Conservation (phyloP, 495 filamentous ascomycete genomes). For the Hypomontagnella submonticulosa region DNA sequence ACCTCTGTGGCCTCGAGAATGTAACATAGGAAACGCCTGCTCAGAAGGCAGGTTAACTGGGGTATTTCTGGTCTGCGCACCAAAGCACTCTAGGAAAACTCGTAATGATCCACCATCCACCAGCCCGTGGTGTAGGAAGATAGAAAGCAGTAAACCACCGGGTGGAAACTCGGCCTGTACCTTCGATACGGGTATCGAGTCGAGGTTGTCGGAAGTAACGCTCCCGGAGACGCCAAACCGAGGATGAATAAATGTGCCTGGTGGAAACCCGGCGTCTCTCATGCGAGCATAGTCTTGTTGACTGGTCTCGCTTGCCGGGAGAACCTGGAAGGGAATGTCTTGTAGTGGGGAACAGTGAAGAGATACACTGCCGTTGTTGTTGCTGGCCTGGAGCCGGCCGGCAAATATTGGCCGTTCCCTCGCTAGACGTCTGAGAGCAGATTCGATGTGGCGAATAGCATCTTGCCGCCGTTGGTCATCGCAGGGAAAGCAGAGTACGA, state of each 20-base stretch:
- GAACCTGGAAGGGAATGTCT: constrained; percentile 46
- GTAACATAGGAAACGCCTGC: constrained; percentile 40
- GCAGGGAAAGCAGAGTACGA: constrained; percentile 51
- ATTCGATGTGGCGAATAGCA: constrained; percentile 43
- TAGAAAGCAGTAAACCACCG: constrained; percentile 49
- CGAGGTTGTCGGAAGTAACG: constrained; percentile 25
- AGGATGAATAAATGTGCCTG: constrained; percentile 42
- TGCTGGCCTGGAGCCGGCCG: constrained; percentile 45
- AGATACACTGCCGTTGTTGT: constrained; percentile 39
- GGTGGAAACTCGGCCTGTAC: constrained; percentile 47
- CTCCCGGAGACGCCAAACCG: constrained; percentile 37
- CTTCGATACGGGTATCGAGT: constrained; percentile 46
- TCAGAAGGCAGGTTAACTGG: constrained; percentile 35
- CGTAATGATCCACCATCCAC: constrained; percentile 57
- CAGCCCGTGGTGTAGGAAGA: constrained; percentile 51
- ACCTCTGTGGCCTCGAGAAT: constrained; percentile 30
- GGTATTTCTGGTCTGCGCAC: constrained; percentile 42
- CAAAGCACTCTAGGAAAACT: constrained; percentile 63
- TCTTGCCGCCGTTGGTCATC: constrained; percentile 38
- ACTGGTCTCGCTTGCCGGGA: constrained; percentile 29
- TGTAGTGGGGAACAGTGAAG: constrained; percentile 42
- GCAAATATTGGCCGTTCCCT: constrained; percentile 48
- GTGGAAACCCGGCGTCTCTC: constrained; percentile 45
- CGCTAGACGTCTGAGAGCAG: constrained; percentile 42
- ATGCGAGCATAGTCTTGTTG: constrained; percentile 43